phyloP scores from a whole-genome alignment of 345 rosid genomes.

The Rhodomyrtus tomentosa region DNA sequence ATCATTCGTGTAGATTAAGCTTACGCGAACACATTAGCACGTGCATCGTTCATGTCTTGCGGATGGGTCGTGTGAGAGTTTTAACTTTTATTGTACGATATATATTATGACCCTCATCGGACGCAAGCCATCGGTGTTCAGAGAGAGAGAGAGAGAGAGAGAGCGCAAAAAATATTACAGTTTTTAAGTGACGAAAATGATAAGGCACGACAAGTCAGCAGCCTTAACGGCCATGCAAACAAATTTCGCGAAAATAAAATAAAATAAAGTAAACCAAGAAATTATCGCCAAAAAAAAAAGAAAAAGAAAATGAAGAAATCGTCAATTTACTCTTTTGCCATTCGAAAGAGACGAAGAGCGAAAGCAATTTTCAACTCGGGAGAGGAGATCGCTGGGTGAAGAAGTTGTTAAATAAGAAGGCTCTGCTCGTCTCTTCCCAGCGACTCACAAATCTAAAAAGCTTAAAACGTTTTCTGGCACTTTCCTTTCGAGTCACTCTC shows the following conservation, averaged over 20 bases:
- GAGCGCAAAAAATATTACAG: neutral
- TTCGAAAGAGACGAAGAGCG: neutral
- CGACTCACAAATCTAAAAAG: neutral
- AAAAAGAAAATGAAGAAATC: neutral
- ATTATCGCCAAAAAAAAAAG: neutral
- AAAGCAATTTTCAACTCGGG: neutral
- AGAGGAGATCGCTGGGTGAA: neutral
- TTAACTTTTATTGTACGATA: neutral
- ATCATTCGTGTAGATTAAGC: rapidly evolving
- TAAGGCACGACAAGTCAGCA: neutral
- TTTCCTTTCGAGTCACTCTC: neutral
- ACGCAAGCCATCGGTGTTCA: neutral
- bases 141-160: too few species aligned
- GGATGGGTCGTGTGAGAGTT: neutral
- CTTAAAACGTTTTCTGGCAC: neutral
- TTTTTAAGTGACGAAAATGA: neutral
- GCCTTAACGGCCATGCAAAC: neutral
- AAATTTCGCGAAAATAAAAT: neutral
- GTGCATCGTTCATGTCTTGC: rapidly evolving
- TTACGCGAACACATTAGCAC: rapidly evolving
- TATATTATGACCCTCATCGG: neutral
- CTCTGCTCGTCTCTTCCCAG: neutral
- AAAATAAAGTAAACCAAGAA: neutral
- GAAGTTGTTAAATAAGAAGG: neutral
- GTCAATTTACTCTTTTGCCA: neutral